phyloP scores from a whole-genome alignment of 495 filamentous ascomycete genomes.

The Aspergillus ostianus region DNA sequence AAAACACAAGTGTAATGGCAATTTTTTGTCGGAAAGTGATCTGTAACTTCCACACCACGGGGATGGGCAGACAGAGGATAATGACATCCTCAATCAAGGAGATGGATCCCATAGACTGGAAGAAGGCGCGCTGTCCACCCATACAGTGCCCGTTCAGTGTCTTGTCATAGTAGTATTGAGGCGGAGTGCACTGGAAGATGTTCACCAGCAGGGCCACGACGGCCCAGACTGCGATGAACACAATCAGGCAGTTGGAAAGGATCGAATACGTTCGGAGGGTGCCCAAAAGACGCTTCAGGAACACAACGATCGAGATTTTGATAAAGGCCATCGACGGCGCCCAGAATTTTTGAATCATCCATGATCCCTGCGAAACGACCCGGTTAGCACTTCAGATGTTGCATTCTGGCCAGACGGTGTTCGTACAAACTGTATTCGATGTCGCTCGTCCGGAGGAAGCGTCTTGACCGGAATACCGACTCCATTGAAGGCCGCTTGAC shows the following conservation, averaged over 20 bases:
- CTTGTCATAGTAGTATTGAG: slow-evolving; percentile 29
- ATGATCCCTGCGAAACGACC: slow-evolving; percentile 13
- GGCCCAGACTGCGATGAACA: slow-evolving; percentile 20
- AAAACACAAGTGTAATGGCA: slow-evolving; percentile 25
- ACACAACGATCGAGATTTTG: slow-evolving; percentile 36
- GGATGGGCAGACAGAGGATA: slow-evolving; percentile 35
- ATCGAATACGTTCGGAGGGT: slow-evolving; percentile 12
- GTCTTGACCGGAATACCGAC: slow-evolving; percentile 5
- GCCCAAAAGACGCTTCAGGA: slow-evolving; percentile 27
- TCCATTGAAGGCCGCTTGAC: slow-evolving; percentile 18
- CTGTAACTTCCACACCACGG: slow-evolving; percentile 28
- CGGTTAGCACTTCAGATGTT: neutral
- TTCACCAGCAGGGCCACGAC: slow-evolving; percentile 22
- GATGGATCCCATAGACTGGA: slow-evolving; percentile 20
- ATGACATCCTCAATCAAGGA: slow-evolving; percentile 33
- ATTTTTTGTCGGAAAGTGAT: slow-evolving; percentile 25
- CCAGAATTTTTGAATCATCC: slow-evolving; percentile 29
- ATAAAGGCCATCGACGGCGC: slow-evolving; percentile 27
- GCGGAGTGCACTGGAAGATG: slow-evolving; percentile 29
- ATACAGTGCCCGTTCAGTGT: slow-evolving; percentile 26
- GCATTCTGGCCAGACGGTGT: neutral
- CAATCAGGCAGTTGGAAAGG: slow-evolving; percentile 11
- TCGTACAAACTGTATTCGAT: slow-evolving; percentile 16
- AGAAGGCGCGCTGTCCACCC: slow-evolving; percentile 15
- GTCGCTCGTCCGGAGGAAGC: slow-evolving; percentile 13